Evolutionary conservation across 768 basidiomycete species (phyloP), one percentile per base, ranked within the genome.

Genomic region (Tephrocybe rancida): DNA sequence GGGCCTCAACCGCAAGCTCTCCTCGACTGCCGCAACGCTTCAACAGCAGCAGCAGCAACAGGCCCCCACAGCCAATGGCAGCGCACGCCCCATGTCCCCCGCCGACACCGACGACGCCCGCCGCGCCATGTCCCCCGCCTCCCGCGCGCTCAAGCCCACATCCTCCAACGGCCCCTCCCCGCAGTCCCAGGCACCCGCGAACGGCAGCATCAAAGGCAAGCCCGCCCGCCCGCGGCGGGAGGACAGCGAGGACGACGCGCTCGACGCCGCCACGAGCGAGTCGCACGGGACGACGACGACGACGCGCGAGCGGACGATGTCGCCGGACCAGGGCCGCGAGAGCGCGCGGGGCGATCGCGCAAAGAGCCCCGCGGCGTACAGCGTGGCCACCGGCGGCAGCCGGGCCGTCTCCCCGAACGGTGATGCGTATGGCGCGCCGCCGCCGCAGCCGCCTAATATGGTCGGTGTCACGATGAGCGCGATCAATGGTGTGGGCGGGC

Each of bases 31-130:
- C 74, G 71, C 73, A 37, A 64, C 69, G 22, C 5, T 22, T 8
- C 70, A n/a, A n/a, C n/a, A n/a, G n/a, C n/a, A n/a, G n/a, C n/a
- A n/a, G n/a, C n/a, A n/a, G n/a, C n/a, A n/a, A n/a, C n/a, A 44
- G 45, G 66, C 61, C 22, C 72, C 59, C 57, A 48, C 68, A 52
- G 49, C 59, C 38, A 60, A 62, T 32, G 56, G 54, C 32, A 74
- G 69, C 51, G 74, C 75, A 35, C 85, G 89, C 29, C 77, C 90
- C 2, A 80, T 82, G 72, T 92, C 92, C 2, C 88, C 92, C 3
- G 70, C 69, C n/a, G 86, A 85, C 29, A 52, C 68, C 6, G 86
- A 88, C 32, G 84, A 84, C 44, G 69, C 73, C 46, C 85, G 87
- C 27, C 83, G 87, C 29, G 84, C 86, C 11, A 77, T 87, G 54